A percentile compares a stretch with the other conserved stretches of the same genome.
phyloP scores from a whole-genome alignment of 2,329 filamentous ascomycete species.

The Diaporthe aspalathi region DNA sequence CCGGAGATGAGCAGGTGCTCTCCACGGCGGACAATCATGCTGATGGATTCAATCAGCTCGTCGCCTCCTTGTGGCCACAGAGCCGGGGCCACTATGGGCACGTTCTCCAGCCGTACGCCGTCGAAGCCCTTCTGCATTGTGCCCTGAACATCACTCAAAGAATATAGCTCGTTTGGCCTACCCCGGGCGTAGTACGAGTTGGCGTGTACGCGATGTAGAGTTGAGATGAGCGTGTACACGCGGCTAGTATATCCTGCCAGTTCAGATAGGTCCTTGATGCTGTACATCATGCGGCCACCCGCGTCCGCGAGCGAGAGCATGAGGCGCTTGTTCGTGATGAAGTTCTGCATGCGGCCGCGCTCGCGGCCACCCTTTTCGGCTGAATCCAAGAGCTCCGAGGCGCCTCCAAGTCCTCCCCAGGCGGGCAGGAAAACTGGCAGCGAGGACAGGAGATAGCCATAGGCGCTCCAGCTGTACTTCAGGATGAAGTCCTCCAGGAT shows the following conservation, averaged over 20 bases:
- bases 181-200: slow-evolving; percentile 83
- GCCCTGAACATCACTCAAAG: slow-evolving; percentile 89
- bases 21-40: slow-evolving; percentile 87
- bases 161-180: slow-evolving; percentile 82
- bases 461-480: slow-evolving; percentile 98
- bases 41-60: slow-evolving; percentile 87
- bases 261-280: slow-evolving; percentile 97
- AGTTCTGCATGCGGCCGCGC: slow-evolving; percentile 93
- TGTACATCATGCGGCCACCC: slow-evolving; percentile 99
- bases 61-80: slow-evolving; percentile 92
- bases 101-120: slow-evolving; percentile 90
- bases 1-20: slow-evolving; percentile 96
- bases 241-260: slow-evolving; percentile 95
- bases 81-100: slow-evolving; percentile 89
- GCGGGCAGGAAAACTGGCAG: slow-evolving; percentile 93
- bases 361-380: slow-evolving; percentile 69
- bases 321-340: slow-evolving; percentile 98
- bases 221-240: slow-evolving; percentile 95
- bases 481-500: slow-evolving; percentile 98
- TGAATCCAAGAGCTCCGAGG: slow-evolving; percentile 70
- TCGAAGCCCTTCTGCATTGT: slow-evolving; percentile 96
- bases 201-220: slow-evolving; percentile 92
- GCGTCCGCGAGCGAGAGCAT: slow-evolving; percentile 98
- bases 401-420: slow-evolving; percentile 87
- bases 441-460: slow-evolving; percentile 93